Percentiles rank a stretch among this genome's conserved stretches.
Evolutionary conservation across 768 basidiomycete genomes (phyloP).

Genomic region (Termitomyces sp.): DNA sequence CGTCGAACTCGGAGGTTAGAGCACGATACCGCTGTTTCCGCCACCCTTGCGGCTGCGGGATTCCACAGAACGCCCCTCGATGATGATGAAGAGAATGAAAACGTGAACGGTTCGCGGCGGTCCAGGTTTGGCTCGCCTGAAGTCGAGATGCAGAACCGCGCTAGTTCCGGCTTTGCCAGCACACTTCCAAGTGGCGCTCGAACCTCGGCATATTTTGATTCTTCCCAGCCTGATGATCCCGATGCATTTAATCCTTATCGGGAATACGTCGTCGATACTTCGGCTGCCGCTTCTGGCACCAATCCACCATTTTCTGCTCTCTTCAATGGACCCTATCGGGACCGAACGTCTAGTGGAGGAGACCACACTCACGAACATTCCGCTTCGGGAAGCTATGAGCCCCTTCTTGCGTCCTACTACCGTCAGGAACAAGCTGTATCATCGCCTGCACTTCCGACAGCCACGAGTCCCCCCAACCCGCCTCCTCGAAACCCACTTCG

Average conservation of each 20-base stretch:
- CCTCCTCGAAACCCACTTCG: conserved; percentile 30
- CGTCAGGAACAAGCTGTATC: conserved; percentile 14
- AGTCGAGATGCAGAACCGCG: conserved; percentile 36
- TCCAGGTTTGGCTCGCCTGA: conserved; percentile 23
- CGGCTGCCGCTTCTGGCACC: conserved; percentile 30
- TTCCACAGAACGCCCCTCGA: conserved; percentile 63
- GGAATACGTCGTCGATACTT: conserved; percentile 30
- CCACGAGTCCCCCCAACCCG: conserved; percentile 21
- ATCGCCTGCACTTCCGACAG: conserved; percentile 17
- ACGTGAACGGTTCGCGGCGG: conserved; percentile 15
- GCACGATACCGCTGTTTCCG: conserved; percentile 66
- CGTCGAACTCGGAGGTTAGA: conserved; percentile 56
- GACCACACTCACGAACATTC: conserved; percentile 29
- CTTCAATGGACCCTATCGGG: conserved; percentile 22
- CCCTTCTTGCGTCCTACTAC: conserved; percentile 44
- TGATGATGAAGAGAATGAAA: conserved; percentile 42
- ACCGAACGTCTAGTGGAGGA: conserved; percentile 24
- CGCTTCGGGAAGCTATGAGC: conserved; percentile 54
- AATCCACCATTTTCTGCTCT: conserved; percentile 33
- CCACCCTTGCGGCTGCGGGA: conserved; percentile 66
- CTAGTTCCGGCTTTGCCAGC: conserved; percentile 28
- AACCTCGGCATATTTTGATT: conserved; percentile 32
- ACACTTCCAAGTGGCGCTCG: conserved; percentile 24
- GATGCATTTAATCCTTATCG: conserved; percentile 48
- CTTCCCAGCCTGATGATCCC: conserved; percentile 27